Conservation (phyloP, 2,329 filamentous ascomycete species). For the Pezicula carpinea region DNA sequence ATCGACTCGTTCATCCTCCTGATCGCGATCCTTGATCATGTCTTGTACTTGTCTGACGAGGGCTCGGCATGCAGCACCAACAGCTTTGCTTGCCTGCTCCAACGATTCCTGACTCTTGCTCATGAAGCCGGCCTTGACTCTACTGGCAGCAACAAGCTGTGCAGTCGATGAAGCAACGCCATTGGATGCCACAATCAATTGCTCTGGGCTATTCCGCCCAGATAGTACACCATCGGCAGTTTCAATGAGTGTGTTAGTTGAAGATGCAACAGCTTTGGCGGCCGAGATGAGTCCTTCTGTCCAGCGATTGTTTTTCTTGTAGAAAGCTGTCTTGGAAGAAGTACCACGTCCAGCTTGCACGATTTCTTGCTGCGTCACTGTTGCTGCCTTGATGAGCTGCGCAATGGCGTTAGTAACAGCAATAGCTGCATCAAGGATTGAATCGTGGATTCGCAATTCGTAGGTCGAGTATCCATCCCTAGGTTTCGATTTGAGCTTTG, state of each 20-base stretch:
- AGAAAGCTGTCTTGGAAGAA: slow-evolving; percentile 86
- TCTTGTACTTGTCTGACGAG: slow-evolving; percentile 90
- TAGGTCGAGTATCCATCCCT: slow-evolving; percentile 93
- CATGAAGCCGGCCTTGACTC: slow-evolving; percentile 98
- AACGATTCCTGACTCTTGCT: slow-evolving; percentile 91
- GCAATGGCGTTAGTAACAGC: slow-evolving; percentile 93
- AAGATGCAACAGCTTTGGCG: slow-evolving; percentile 89
- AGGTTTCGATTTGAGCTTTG: slow-evolving; percentile 94
- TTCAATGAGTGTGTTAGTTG: slow-evolving; percentile 95
- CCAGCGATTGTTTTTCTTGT: slow-evolving; percentile 99
- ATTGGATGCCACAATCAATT: slow-evolving; percentile 96
- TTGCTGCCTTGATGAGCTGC: slow-evolving; percentile 90
- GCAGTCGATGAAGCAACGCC: slow-evolving; percentile 94
- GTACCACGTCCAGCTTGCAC: slow-evolving; percentile 87
- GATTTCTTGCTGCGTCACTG: slow-evolving; percentile 90
- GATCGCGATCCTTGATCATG: slow-evolving; percentile 84
- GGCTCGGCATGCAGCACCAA: slow-evolving; percentile 80
- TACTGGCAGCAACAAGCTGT: slow-evolving; percentile 89
- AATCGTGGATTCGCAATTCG: slow-evolving; percentile 92
- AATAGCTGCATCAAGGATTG: slow-evolving; percentile 86
- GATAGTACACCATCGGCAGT: slow-evolving; percentile 94
- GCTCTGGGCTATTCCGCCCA: slow-evolving; percentile 87
- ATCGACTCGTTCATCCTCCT: slow-evolving; percentile 79
- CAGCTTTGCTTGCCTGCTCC: slow-evolving; percentile 87
- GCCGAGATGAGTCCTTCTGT: slow-evolving; percentile 96